Conservation (phyloP, 305 asterid species). For the Fraxinus velutina region DNA sequence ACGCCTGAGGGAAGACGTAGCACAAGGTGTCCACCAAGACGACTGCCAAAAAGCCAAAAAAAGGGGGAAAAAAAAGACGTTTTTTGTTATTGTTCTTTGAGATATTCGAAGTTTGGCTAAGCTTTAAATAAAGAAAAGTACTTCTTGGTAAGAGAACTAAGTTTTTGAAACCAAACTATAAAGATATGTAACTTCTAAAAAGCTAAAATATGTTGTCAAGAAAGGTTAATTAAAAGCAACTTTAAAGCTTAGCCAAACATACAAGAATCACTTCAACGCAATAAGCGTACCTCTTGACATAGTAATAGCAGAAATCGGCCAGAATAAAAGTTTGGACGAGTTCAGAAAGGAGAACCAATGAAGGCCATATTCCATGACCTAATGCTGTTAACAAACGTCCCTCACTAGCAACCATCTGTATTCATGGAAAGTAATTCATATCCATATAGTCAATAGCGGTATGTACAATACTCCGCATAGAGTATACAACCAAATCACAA, state of each 20-base stretch:
- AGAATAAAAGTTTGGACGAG: slow-evolving; percentile 1
- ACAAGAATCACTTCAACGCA: not conserved
- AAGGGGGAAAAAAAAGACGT: not conserved
- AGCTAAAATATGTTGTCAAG: not conserved
- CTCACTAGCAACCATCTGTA: not conserved
- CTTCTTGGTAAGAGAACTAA: not conserved
- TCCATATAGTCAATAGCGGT: not conserved
- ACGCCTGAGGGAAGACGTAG: slow-evolving; percentile 2
- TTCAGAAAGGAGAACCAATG: not conserved
- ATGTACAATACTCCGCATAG: not conserved
- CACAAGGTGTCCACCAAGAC: slow-evolving; percentile 1
- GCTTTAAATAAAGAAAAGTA: not conserved
- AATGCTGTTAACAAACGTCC: slow-evolving; percentile 1
- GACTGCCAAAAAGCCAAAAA: not conserved
- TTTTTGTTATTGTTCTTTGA: not conserved
- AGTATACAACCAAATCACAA: not conserved
- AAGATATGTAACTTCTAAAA: not conserved
- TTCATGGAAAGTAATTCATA: not conserved
- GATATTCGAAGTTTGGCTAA: not conserved
- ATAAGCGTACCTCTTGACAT: not conserved
- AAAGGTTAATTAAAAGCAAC: not conserved
- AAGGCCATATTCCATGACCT: slow-evolving; percentile 1
- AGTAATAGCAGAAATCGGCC: slow-evolving; percentile 2
- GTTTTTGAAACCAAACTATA: not conserved
- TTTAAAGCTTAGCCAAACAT: not conserved